phyloP scores from a whole-genome alignment of 768 basidiomycete genomes.

The Hirschioporus abietinus region DNA sequence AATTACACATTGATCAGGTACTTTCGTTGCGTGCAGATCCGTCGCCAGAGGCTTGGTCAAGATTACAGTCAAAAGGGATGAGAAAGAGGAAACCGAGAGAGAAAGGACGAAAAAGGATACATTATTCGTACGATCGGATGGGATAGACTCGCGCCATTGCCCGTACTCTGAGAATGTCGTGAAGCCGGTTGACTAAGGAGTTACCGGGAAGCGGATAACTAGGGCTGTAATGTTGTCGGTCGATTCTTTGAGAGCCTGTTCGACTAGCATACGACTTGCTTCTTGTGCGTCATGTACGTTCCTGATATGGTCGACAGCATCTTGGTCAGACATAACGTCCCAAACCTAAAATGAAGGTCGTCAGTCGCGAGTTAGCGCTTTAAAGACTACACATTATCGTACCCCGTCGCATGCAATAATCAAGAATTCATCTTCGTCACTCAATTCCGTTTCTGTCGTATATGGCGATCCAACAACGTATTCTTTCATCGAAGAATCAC shows the following conservation, averaged over 20 bases:
- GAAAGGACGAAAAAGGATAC: not conserved
- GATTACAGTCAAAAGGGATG: not conserved
- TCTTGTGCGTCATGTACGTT: slow-evolving; percentile 71
- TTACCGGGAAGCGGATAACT: slow-evolving; percentile 64
- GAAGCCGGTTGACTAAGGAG: not conserved
- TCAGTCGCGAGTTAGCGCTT: slow-evolving; percentile 9
- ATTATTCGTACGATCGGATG: not conserved
- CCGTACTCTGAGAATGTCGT: too few species aligned
- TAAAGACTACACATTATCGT: slow-evolving; percentile 27
- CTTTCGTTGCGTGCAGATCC: not conserved
- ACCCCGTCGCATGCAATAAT: slow-evolving; percentile 98
- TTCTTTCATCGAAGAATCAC: slow-evolving; percentile 98
- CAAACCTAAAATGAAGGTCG: slow-evolving; percentile 58
- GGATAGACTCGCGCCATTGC: too few species aligned
- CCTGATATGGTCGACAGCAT: slow-evolving; percentile 80
- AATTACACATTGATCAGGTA: slow-evolving; percentile 1
- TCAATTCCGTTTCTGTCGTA: slow-evolving; percentile 94
- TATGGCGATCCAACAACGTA: slow-evolving; percentile 98
- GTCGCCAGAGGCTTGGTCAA: not conserved
- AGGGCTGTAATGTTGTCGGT: slow-evolving; percentile 93
- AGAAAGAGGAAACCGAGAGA: not conserved
- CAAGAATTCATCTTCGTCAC: slow-evolving; percentile 88
- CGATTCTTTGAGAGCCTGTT: slow-evolving; percentile 81
- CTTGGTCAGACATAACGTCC: slow-evolving; percentile 93
- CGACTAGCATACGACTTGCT: slow-evolving; percentile 69